Evolutionary conservation across 345 rosid species (phyloP), one percentile per base, ranked within the genome.

Genomic region (Draba incana): DNA sequence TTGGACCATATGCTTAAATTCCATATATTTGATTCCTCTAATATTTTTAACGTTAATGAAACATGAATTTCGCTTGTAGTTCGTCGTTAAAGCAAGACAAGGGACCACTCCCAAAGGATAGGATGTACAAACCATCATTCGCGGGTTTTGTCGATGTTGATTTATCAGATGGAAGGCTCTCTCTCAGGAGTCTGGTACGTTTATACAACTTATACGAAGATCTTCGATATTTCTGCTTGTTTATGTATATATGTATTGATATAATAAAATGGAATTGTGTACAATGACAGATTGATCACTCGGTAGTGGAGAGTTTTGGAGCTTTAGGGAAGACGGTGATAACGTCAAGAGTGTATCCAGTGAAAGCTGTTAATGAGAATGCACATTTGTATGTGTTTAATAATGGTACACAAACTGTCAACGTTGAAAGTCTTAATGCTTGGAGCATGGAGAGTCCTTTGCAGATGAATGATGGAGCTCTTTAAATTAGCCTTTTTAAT

Each of bases 101-200:
- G 9, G 80, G 68, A 2, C 58, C 65, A 39, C 38, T 46, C 6
- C 13, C 30, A 31, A 48, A n/a, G 13, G 59, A 75, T 4, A 55
- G 8, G 53, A 35, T 88, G 51, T 88, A 94, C 2, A 86, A 80
- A 33, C 95, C 97, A 10, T 64, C 95, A 0, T 93, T 85, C 46
- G 95, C 88, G 6, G 97, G 96, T 15, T 89, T 81, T 38, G 88
- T 91, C 0, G 82, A 94, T n/a, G 86, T 81, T 27, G 86, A 91
- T 74, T 38, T 91, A 50, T 49, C 78, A 6, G 76, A 80, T 37
- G 83, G 79, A 64, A 84, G 72, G 62, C 81, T 94, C 15, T 82
- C 96, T 3, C 78, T 94, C 0, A 77, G 90, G 75, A 89, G 83
- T 69, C 76, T 94, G 93, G 98, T 86, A 78, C n/a, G 78, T 27